Evolutionary conservation across 768 basidiomycete genomes (phyloP), one percentile per base, ranked within the genome.

Genomic region (Stropharia rugosoannulata): DNA sequence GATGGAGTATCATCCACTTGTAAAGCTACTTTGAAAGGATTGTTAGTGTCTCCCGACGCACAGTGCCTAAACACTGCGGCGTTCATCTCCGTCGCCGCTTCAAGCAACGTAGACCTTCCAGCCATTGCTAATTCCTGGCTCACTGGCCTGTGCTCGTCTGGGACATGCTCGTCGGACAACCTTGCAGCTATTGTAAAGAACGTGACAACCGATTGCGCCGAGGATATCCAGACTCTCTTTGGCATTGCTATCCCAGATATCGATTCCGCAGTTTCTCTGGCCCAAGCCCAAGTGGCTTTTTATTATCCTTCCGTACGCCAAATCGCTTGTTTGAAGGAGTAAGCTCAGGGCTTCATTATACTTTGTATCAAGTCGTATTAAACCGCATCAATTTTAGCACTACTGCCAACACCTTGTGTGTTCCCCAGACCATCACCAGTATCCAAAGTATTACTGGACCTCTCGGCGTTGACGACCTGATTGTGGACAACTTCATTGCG

Each of bases 271-370:
- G 37, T 49, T 16, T 56, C 61, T 25, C 55, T 59, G 12, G 32
- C 51, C 32, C 56, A 69, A 18, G 32, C 54, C 35, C 56, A 69
- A 19, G 75, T 81, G 8, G 70, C 81, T 59, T 49, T 58, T 37
- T 67, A 64, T 18, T 88, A 85, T 62, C 79, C 82, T 6, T 70
- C 77, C 11, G 68, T 70, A 12, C 74, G 84, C 44, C 62, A 80
- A 57, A 64, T 81, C 8, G 73, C 66, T 4, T 87, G 85, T 62
- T 66, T 86, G 64, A 73, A 80, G 52, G 82, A 86, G 86, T 87
- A 55, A 63, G 60, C 53, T 37, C 18, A 50, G 2, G 41, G 39
- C 16, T 44, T 41, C 9, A 32, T 19, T 40, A 38, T 32, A 16
- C 18, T 6, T 25, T 22, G 22, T 22, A 22, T 22, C 2, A 22